phyloP scores from a whole-genome alignment of 306 rosid species.

The Vigna unguiculata region DNA sequence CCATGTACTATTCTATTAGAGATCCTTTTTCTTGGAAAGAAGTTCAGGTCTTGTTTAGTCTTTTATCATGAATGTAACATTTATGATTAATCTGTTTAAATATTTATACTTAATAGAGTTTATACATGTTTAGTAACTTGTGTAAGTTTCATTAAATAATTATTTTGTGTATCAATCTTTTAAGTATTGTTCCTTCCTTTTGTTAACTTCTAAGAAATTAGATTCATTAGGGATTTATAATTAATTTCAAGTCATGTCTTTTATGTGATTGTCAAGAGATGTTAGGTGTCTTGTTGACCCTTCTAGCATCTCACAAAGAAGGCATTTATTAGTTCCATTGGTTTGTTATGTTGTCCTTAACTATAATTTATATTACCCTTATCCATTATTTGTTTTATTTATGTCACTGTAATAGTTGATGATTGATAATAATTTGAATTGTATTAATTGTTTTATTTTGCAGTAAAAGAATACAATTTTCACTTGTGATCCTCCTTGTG shows the following conservation, averaged over 20 bases:
- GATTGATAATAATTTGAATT: conserved; percentile 2
- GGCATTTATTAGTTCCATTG: not conserved
- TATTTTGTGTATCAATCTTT: not conserved
- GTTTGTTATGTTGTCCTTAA: conserved; percentile 32
- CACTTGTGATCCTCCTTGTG: conserved; percentile 75
- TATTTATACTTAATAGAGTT: not conserved
- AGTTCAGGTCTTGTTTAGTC: conserved; percentile 55
- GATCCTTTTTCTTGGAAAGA: conserved; percentile 61
- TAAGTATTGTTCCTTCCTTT: not conserved
- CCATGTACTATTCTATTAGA: conserved; percentile 66
- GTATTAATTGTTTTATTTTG: conserved; percentile 38
- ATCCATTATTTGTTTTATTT: not conserved
- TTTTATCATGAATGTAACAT: conserved; percentile 20
- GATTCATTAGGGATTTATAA: not conserved
- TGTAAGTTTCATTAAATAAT: not conserved
- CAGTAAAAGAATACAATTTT: conserved; percentile 71
- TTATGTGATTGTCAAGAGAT: not conserved
- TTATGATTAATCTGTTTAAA: conserved; percentile 19
- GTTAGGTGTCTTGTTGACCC: not conserved
- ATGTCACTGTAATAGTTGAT: not conserved
- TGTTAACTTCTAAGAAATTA: conserved; percentile 1
- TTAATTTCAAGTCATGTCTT: conserved; percentile 16
- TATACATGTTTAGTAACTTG: conserved; percentile 1
- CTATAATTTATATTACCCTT: not conserved
- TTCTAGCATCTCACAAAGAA: conserved; percentile 14